Conservation (phyloP, 805 yeast genomes). For the Nakazawaea ernobii region DNA sequence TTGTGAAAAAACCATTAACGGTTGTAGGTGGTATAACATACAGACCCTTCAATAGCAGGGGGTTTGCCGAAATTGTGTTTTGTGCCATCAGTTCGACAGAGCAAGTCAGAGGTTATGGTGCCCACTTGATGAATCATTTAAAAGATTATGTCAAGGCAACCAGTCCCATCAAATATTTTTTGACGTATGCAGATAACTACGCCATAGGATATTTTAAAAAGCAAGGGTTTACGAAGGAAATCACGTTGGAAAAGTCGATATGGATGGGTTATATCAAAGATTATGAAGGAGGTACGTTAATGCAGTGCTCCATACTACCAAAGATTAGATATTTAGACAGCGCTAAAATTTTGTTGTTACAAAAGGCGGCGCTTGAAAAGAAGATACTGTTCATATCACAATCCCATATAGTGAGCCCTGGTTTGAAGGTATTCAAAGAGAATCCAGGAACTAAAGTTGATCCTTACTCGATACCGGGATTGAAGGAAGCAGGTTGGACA, state of each 20-base stretch:
- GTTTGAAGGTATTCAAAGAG: conserved; percentile 65
- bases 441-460: conserved; percentile 43
- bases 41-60: conserved; percentile 84
- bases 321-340: conserved; percentile 83
- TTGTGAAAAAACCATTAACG: conserved; percentile 84
- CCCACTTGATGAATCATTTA: conserved; percentile 95
- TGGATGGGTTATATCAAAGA: conserved; percentile 99
- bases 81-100: conserved; percentile 97
- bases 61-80: conserved; percentile 96
- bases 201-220: conserved; percentile 98
- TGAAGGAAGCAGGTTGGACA: conserved; percentile 94
- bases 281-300: conserved; percentile 97
- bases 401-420: conserved; percentile 77
- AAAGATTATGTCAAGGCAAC: conserved; percentile 93
- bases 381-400: conserved; percentile 76
- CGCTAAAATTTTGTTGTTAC: conserved; percentile 76
- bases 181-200: conserved; percentile 97
- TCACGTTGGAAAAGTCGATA: conserved; percentile 71
- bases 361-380: conserved; percentile 84
- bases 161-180: conserved; percentile 74
- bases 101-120: conserved; percentile 98
- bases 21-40: conserved; percentile 98
- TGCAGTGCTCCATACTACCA: conserved; percentile 96
- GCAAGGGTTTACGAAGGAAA: conserved; percentile 96
- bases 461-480: conserved; percentile 84